Conservation (phyloP, 805 yeast genomes). For the Zygosaccharomyces rouxii region DNA sequence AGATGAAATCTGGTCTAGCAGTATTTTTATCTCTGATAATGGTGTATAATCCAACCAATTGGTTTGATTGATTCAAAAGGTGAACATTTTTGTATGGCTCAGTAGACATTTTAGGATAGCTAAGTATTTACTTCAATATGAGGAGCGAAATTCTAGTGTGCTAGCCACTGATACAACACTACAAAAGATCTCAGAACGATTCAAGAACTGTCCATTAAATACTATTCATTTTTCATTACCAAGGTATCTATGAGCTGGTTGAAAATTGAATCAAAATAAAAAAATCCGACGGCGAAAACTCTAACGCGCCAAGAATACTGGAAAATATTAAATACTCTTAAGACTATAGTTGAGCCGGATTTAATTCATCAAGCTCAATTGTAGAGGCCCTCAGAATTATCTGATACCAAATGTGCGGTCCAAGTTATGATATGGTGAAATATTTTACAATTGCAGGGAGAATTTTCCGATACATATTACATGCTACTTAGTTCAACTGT, state of each 20-base stretch:
- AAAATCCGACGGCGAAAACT: not conserved
- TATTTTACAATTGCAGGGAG: not conserved
- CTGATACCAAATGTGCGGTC: too few species aligned
- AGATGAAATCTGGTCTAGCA: constrained; percentile 85
- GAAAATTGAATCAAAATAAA: not conserved
- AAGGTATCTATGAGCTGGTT: not conserved
- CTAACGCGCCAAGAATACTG: not conserved
- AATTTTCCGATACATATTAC: constrained; percentile 1
- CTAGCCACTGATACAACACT: too few species aligned
- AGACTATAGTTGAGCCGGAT: too few species aligned
- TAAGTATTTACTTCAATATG: not conserved
- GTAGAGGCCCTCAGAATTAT: too few species aligned
- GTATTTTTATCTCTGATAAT: constrained; percentile 83
- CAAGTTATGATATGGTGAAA: too few species aligned
- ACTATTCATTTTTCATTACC: not conserved
- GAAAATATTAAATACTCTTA: too few species aligned
- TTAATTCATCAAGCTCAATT: too few species aligned
- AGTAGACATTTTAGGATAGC: constrained; percentile 23
- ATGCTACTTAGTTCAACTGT: not conserved
- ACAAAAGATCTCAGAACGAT: not conserved
- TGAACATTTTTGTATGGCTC: constrained; percentile 48
- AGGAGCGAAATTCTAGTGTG: not conserved
- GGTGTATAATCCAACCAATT: constrained; percentile 78
- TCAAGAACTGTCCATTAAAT: not conserved
- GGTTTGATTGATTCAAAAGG: constrained; percentile 82